Evolutionary conservation across 2,329 filamentous ascomycete genomes (phyloP).

Genomic region (Nigrograna mackinnonii): DNA sequence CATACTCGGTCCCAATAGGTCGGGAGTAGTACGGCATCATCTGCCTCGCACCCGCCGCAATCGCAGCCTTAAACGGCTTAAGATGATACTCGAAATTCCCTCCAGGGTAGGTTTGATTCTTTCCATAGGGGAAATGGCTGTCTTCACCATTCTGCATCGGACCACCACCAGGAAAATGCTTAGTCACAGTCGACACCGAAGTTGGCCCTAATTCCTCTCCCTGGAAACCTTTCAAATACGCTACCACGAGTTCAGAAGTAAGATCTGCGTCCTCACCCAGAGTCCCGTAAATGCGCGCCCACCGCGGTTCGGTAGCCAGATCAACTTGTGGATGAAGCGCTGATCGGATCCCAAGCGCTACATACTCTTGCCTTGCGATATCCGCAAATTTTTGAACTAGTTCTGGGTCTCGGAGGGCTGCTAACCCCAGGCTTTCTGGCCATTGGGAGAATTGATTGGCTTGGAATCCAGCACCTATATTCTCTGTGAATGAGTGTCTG

Average conservation of each 20-base stretch:
- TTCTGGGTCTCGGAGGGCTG: slow-evolving; percentile 50
- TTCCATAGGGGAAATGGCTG: slow-evolving; percentile 57
- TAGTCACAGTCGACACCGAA: slow-evolving; percentile 54
- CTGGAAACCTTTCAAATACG: slow-evolving; percentile 55
- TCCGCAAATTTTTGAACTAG: slow-evolving; percentile 53
- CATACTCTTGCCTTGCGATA: slow-evolving; percentile 53
- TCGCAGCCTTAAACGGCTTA: slow-evolving; percentile 55
- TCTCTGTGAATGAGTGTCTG: slow-evolving; percentile 49
- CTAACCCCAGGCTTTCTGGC: slow-evolving; percentile 56
- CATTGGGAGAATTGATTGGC: slow-evolving; percentile 54
- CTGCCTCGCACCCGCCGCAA: slow-evolving; percentile 53
- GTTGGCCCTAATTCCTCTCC: slow-evolving; percentile 47
- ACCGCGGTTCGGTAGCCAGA: slow-evolving; percentile 55
- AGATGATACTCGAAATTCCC: slow-evolving; percentile 56
- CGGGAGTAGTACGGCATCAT: slow-evolving; percentile 59
- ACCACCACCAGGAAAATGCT: slow-evolving; percentile 59
- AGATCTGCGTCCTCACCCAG: slow-evolving; percentile 55
- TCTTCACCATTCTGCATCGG: slow-evolving; percentile 56
- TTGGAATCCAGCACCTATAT: slow-evolving; percentile 47
- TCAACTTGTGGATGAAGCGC: slow-evolving; percentile 58
- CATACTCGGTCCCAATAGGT: slow-evolving; percentile 51
- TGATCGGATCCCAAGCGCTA: slow-evolving; percentile 47
- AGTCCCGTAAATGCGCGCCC: slow-evolving; percentile 51
- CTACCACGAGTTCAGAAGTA: slow-evolving; percentile 39
- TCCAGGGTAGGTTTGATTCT: slow-evolving; percentile 55